Conservation (phyloP, 1,139 yeast species). For the Yamadazyma diddensiae region DNA sequence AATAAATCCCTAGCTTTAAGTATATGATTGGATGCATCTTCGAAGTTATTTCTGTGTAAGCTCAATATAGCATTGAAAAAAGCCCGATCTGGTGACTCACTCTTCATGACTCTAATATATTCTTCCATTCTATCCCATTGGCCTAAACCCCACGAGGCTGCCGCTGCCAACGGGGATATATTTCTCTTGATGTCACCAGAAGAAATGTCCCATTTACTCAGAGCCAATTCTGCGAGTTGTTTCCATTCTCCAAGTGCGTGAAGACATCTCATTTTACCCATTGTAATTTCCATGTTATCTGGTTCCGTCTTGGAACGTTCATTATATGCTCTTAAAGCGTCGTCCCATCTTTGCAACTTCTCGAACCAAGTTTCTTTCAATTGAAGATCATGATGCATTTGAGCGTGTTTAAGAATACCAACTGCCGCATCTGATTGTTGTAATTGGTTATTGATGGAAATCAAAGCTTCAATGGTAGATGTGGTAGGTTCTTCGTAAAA, state of each 20-base stretch:
- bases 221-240: slow-evolving; percentile 79
- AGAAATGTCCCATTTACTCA: slow-evolving; percentile 77
- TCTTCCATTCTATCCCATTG: slow-evolving; percentile 97
- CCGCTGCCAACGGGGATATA: slow-evolving; percentile 98
- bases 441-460: slow-evolving; percentile 87
- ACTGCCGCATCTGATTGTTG: slow-evolving; percentile 98
- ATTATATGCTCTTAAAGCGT: slow-evolving; percentile 87
- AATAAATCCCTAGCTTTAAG: slow-evolving; percentile 81
- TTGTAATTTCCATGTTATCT: slow-evolving; percentile 69
- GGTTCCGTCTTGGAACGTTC: slow-evolving; percentile 62
- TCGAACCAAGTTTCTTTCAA: slow-evolving; percentile 98
- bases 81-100: slow-evolving; percentile 90
- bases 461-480: slow-evolving; percentile 87
- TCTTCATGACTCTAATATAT: slow-evolving; percentile 84
- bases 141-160: slow-evolving; percentile 98
- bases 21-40: slow-evolving; percentile 76
- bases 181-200: slow-evolving; percentile 71
- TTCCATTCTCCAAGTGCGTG: slow-evolving; percentile 99
- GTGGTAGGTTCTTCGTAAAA: slow-evolving; percentile 92
- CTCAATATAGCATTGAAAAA: slow-evolving; percentile 89
- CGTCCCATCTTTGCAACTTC: slow-evolving; percentile 96
- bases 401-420: slow-evolving; percentile 94
- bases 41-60: slow-evolving; percentile 82
- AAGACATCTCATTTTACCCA: slow-evolving; percentile 97
- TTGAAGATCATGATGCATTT: slow-evolving; percentile 86